Percentiles rank a stretch among this genome's conserved stretches.
phyloP scores from a whole-genome alignment of 192 early-diverging fungal species.

The Linnemannia elongata region DNA sequence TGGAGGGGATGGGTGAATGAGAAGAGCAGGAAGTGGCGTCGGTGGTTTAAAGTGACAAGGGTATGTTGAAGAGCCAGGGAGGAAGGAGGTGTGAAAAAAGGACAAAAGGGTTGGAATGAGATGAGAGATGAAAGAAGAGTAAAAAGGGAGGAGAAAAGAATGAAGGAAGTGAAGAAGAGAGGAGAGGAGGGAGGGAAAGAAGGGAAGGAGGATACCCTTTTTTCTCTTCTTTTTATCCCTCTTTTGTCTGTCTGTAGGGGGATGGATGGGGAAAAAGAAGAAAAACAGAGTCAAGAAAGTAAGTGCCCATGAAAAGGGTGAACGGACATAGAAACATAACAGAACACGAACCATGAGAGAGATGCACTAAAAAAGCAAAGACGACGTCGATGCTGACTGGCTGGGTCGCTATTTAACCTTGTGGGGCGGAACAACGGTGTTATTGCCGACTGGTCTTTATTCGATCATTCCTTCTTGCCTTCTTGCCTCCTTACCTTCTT shows the following conservation, averaged over 20 bases:
- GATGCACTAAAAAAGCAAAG: background rate
- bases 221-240: background rate
- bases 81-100: background rate
- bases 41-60: slow-evolving; percentile 1
- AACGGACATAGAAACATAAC: no score
- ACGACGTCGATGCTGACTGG: slow-evolving; percentile 4
- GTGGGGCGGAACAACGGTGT: slow-evolving; percentile 3
- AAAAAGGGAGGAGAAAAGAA: background rate
- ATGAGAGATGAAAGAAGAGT: background rate
- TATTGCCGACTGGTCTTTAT: background rate
- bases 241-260: background rate
- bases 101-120: background rate
- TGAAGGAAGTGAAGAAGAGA: background rate
- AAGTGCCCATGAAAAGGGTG: background rate
- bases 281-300: background rate
- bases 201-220: background rate
- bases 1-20: background rate
- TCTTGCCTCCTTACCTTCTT: no score
- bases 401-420: background rate
- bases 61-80: no score
- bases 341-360: no score
- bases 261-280: no score
- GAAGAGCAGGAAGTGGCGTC: no score
- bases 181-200: background rate
- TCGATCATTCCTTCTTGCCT: background rate